Evolutionary conservation across 2,329 filamentous ascomycete genomes (phyloP).

Genomic region (Fusarium denticulatum): DNA sequence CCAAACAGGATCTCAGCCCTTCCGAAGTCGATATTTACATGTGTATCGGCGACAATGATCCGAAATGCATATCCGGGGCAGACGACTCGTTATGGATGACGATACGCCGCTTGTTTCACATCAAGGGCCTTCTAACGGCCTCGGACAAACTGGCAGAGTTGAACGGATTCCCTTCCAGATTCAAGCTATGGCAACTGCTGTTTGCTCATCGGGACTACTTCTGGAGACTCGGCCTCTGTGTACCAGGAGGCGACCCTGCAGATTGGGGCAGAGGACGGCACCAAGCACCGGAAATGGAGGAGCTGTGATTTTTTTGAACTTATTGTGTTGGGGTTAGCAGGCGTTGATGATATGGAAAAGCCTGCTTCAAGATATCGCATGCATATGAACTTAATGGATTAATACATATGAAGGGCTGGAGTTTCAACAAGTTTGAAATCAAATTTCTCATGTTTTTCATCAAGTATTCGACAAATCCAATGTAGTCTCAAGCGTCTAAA

Average conservation of each 20-base stretch:
- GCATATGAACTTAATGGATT: neutral
- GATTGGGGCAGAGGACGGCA: conserved; percentile 70
- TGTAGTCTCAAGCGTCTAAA: neutral
- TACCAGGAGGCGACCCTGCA: conserved; percentile 79
- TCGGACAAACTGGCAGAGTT: conserved; percentile 31
- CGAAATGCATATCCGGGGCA: conserved; percentile 73
- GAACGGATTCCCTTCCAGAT: conserved; percentile 64
- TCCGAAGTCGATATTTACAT: conserved; percentile 72
- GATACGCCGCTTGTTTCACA: conserved; percentile 40
- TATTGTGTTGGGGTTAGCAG: neutral
- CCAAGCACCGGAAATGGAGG: conserved; percentile 50
- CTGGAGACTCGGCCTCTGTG: conserved; percentile 88
- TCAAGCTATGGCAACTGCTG: conserved; percentile 91
- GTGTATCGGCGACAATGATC: conserved; percentile 78
- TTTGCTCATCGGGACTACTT: conserved; percentile 98
- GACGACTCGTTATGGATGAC: conserved; percentile 50
- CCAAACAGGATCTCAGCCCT: conserved; percentile 75
- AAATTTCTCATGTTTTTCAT: neutral
- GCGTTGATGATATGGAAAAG: conserved; percentile 11
- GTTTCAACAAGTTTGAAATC: neutral
- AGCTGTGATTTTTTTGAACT: conserved; percentile 46
- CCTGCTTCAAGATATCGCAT: neutral
- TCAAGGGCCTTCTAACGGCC: conserved; percentile 38
- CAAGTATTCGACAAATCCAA: neutral
- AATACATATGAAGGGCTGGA: neutral